A percentile compares a stretch with the other conserved stretches of the same genome.
Conservation (phyloP, 169 alveolate genomes). For the Plasmodium knowlesi region DNA sequence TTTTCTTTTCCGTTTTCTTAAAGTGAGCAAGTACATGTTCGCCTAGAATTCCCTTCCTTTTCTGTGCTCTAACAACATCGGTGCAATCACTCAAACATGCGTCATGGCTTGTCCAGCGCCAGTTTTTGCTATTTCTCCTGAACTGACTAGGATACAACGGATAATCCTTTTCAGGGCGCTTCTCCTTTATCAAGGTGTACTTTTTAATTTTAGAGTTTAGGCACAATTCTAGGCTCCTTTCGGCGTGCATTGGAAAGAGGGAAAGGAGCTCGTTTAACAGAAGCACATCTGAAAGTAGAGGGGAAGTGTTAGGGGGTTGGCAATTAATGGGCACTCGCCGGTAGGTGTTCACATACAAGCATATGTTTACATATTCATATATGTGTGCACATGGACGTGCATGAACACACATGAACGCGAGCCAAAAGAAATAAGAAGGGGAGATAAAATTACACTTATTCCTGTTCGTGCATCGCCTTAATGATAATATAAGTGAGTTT, state of each 20-base stretch:
- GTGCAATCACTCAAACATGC: slow-evolving; percentile 59
- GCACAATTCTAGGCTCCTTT: slow-evolving; percentile 65
- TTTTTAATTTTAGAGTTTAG: slow-evolving; percentile 56
- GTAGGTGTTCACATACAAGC: neutral
- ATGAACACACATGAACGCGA: neutral
- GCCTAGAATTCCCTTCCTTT: neutral
- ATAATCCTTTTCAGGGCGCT: neutral
- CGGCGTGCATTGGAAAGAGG: slow-evolving; percentile 66
- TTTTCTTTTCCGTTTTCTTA: neutral
- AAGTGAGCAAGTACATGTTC: neutral
- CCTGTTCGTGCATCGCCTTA: slow-evolving; percentile 57
- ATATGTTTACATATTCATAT: slow-evolving; percentile 2
- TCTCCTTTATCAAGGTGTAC: slow-evolving; percentile 21
- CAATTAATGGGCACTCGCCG: neutral
- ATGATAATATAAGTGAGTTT: slow-evolving; percentile 56
- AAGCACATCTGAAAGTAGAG: slow-evolving; percentile 51
- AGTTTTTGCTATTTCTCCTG: slow-evolving; percentile 6
- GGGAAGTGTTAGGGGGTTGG: slow-evolving; percentile 1
- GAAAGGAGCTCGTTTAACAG: slow-evolving; percentile 68
- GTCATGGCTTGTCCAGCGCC: neutral
- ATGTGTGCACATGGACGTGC: neutral
- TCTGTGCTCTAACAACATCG: slow-evolving; percentile 4
- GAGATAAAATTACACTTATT: slow-evolving; percentile 50
- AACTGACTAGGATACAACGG: neutral
- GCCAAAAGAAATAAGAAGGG: neutral